These are phyloP conservation scores for Lodderomyces jiufengensis DNA, from an alignment of 1,139 yeast species.

Conservation along the genomic window DNA sequence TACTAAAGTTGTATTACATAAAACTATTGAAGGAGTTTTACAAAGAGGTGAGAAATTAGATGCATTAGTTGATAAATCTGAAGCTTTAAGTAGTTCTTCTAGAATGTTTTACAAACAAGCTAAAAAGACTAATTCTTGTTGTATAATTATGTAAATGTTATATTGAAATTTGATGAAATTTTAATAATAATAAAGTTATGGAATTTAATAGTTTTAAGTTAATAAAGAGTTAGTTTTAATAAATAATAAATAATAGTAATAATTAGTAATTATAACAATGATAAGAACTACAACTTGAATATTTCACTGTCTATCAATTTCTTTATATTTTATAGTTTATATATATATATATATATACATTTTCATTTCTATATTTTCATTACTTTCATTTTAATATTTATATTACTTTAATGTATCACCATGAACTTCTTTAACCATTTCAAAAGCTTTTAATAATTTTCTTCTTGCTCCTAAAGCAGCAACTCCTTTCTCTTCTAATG, in stretches of 20 bases:
- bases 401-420: not conserved
- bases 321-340: not conserved
- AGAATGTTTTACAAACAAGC: conserved; percentile 97
- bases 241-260: not conserved
- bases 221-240: no score
- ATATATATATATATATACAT: conserved; percentile 1
- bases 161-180: not conserved
- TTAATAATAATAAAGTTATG: no score
- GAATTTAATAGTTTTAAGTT: no score
- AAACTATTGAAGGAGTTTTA: conserved; percentile 89
- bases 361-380: conserved; percentile 3
- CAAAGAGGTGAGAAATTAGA: conserved; percentile 97
- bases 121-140: conserved; percentile 94
- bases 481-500: conserved; percentile 77
- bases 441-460: conserved; percentile 87
- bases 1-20: conserved; percentile 92
- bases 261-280: not conserved
- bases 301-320: no score
- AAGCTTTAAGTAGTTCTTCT: conserved; percentile 83
- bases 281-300: no score
- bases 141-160: conserved; percentile 62
- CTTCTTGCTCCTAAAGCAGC: conserved; percentile 93
- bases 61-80: conserved; percentile 90
- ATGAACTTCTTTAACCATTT: conserved; percentile 50
- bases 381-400: conserved; percentile 5